Evolutionary conservation across 2,329 filamentous ascomycete species (phyloP), one percentile per base, ranked within the genome.

Genomic region (Colletotrichum sp.): DNA sequence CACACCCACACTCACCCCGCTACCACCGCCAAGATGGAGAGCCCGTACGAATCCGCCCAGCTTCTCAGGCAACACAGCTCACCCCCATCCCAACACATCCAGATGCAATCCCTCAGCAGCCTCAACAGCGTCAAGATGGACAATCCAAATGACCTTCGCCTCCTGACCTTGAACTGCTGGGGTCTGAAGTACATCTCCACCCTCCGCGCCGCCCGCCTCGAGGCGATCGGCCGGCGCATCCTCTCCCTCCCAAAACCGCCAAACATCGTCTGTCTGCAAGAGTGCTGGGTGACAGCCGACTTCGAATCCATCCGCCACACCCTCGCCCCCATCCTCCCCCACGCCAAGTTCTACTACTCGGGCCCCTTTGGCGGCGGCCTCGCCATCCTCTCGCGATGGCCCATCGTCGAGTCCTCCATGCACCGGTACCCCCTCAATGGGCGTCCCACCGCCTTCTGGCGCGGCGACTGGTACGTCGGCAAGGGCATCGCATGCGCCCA

Each of bases 141-240:
- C 79, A 52, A 52, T 21, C 91, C 90, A 21, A 87, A 86, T 36
- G 90, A 93, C 74, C 91, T 99, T 82, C 93, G 94, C 81, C 89
- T 99, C 79, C 87, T 98, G 79, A 97, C 95, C 6, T 92, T 98
- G 84, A 99, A 99, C 86, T 98, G 96, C 91, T 99, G 97, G 96
- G 97, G 97, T 68, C 92, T 99, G 77, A 96, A 98, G 82, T 95
- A 92, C 87, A 90, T 99, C 81, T 93, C 96, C 68, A 93, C 93
- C 79, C 91, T 95, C 79, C 95, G 96, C 79, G 88, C 90, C 78
- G 93, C 94, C 80, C 95, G 97, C 59, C 90, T 99, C 67, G 86
- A 90, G 34, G 95, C 98, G 84, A 98, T 99, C 81, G 96, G 95
- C 70, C 92, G 91, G 78, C 94, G 94, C 78, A 90, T 99, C 78